phyloP scores from a whole-genome alignment of 2,329 filamentous ascomycete species.

The Chaetomium sp. region DNA sequence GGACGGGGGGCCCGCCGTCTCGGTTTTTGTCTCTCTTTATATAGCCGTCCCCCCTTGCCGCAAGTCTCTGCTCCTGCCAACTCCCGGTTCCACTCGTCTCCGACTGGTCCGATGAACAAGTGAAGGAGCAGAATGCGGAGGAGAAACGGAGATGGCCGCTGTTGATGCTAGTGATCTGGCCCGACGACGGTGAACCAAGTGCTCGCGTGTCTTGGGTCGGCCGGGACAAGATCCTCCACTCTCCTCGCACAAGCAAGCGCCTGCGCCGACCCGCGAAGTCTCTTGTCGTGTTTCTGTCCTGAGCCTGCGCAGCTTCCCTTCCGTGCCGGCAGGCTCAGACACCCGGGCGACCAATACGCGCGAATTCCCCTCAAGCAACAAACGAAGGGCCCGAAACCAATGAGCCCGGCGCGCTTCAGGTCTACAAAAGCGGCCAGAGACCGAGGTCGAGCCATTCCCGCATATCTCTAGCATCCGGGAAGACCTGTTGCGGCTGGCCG shows the following conservation, averaged over 20 bases:
- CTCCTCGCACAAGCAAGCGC: slow-evolving; percentile 26
- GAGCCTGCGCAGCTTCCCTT: slow-evolving; percentile 21
- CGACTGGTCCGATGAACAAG: slow-evolving; percentile 12
- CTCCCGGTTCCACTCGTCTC: slow-evolving; percentile 12
- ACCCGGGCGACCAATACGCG: slow-evolving; percentile 22
- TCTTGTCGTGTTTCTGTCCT: slow-evolving; percentile 19
- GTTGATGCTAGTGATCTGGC: slow-evolving; percentile 15
- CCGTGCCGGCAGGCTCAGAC: slow-evolving; percentile 20
- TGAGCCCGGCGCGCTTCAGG: neutral
- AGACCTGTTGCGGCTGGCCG: neutral
- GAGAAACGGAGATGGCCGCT: slow-evolving; percentile 16
- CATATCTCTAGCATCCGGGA: slow-evolving; percentile 12
- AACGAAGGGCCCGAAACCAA: slow-evolving; percentile 19
- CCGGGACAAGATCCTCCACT: slow-evolving; percentile 12
- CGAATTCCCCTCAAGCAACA: slow-evolving; percentile 15
- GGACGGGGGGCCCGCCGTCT: slow-evolving; percentile 22
- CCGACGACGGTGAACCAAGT: slow-evolving; percentile 23
- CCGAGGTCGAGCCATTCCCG: neutral
- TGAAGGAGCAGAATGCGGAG: slow-evolving; percentile 9
- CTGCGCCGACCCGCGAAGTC: slow-evolving; percentile 23
- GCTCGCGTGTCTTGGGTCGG: slow-evolving; percentile 19
- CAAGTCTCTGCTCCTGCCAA: slow-evolving; percentile 19
- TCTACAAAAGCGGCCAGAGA: slow-evolving; percentile 20
- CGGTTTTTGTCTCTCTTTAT: slow-evolving; percentile 23
- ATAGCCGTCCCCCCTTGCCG: slow-evolving; percentile 20